Percentiles rank a stretch among this genome's conserved stretches.
Conservation (phyloP, 805 yeast genomes). For the Nakazawaea sp. region DNA sequence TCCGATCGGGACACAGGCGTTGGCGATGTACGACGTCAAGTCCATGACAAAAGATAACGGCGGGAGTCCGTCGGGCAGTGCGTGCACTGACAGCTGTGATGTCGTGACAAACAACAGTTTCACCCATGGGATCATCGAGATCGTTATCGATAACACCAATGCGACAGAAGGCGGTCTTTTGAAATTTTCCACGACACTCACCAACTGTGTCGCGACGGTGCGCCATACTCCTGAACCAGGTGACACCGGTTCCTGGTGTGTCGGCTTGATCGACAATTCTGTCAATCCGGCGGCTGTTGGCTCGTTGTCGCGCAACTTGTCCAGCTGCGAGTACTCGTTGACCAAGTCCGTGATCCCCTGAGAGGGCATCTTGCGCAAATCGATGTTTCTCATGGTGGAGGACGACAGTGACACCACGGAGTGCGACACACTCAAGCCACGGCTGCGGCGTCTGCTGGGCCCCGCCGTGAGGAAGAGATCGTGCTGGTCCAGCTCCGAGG, state of each 20-base stretch:
- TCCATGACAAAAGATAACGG: constrained; percentile 85
- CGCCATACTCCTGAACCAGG: constrained; percentile 12
- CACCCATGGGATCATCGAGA: constrained; percentile 85
- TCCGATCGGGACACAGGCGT: constrained; percentile 87
- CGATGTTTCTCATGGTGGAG: constrained; percentile 12
- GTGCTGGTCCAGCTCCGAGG: background rate
- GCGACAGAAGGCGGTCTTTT: constrained; percentile 67
- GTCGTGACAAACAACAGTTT: constrained; percentile 60
- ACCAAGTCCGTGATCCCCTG: constrained; percentile 40
- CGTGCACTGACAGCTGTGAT: constrained; percentile 39
- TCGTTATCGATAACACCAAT: constrained; percentile 53
- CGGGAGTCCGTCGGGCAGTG: constrained; percentile 83
- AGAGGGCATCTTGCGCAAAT: constrained; percentile 29
- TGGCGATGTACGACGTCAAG: constrained; percentile 70
- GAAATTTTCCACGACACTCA: constrained; percentile 37
- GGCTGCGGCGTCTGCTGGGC: background rate
- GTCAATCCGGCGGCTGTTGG: constrained; percentile 19
- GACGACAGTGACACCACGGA: constrained; percentile 1
- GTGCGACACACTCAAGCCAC: background rate
- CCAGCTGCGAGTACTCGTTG: constrained; percentile 43
- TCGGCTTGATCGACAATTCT: constrained; percentile 18
- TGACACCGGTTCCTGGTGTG: constrained; percentile 1
- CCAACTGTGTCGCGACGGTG: background rate
- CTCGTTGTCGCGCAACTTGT: constrained; percentile 20
- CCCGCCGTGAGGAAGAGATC: background rate